Conservation (phyloP, 75 land plant species). For the Larix kaempferi region DNA sequence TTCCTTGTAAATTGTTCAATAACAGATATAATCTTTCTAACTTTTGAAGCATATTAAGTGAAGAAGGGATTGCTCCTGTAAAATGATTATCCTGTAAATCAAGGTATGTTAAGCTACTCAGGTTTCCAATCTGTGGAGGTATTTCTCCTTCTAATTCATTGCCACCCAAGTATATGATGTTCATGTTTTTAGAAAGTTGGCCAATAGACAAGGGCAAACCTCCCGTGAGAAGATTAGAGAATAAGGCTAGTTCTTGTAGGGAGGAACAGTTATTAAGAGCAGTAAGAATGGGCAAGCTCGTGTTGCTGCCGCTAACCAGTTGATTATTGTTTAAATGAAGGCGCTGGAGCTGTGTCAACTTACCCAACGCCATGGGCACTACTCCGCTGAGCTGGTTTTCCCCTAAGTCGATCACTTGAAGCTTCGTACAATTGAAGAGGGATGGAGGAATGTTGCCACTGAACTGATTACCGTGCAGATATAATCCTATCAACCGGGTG, state of each 20-base stretch:
- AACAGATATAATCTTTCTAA: no score
- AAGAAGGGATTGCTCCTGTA: no score
- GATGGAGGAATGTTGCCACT: background rate
- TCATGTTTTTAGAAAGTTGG: background rate
- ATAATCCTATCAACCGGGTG: background rate
- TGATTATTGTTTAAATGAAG: background rate
- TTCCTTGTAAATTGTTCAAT: slow-evolving; percentile 24
- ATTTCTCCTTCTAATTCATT: background rate
- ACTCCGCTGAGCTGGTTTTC: background rate
- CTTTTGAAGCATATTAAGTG: no score
- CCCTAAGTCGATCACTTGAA: background rate
- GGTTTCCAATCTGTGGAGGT: background rate
- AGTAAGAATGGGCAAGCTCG: background rate
- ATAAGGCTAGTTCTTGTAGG: background rate
- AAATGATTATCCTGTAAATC: no score
- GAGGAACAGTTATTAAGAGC: background rate
- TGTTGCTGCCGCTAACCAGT: background rate
- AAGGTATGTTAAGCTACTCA: background rate
- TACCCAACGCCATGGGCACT: background rate
- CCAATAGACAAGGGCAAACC: background rate
- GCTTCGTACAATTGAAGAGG: background rate
- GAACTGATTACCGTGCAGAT: slow-evolving; percentile 1
- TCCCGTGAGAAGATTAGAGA: background rate
- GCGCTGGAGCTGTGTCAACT: background rate
- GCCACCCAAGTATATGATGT: background rate